Evolutionary conservation across 2,329 filamentous ascomycete species (phyloP).

Genomic region (Akanthomyces lecanii): DNA sequence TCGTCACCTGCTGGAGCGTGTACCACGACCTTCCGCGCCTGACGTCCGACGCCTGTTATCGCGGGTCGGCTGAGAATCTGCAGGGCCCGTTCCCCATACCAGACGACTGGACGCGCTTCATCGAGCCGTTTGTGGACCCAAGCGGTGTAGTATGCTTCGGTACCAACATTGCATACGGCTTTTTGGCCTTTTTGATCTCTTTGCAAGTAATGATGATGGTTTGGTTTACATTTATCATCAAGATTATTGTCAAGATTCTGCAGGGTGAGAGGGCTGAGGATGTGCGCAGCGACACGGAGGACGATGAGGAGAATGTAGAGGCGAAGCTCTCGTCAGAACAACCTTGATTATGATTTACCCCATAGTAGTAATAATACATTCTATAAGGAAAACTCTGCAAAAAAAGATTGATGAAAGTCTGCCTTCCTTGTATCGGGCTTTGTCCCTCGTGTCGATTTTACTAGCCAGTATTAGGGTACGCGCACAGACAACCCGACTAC

Average conservation of each 20-base stretch:
- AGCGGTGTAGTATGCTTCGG: slow-evolving; percentile 80
- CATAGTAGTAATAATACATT: too few relatives aligned
- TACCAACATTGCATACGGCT: slow-evolving; percentile 65
- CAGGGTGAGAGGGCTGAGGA: slow-evolving; percentile 77
- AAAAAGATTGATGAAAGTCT: too few relatives aligned
- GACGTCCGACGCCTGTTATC: slow-evolving; percentile 69
- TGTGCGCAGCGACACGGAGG: slow-evolving; percentile 80
- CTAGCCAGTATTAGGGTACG: too few relatives aligned
- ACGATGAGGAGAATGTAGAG: slow-evolving; percentile 51
- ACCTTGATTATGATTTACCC: too few relatives aligned
- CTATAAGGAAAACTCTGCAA: too few relatives aligned
- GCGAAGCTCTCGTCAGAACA: too few relatives aligned
- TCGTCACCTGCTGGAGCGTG: slow-evolving; percentile 76
- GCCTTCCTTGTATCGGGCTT: too few relatives aligned
- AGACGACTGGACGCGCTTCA: slow-evolving; percentile 54
- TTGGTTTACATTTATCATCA: slow-evolving; percentile 86
- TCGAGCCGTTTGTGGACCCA: slow-evolving; percentile 69
- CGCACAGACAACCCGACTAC: too few relatives aligned
- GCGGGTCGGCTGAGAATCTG: slow-evolving; percentile 50
- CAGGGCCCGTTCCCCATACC: slow-evolving; percentile 46
- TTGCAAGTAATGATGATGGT: slow-evolving; percentile 76
- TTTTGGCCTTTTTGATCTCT: slow-evolving; percentile 70
- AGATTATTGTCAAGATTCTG: slow-evolving; percentile 75
- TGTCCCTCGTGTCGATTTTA: too few relatives aligned
- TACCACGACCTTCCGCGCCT: slow-evolving; percentile 60